Percentiles rank a stretch among this genome's conserved stretches.
These are phyloP conservation scores for Sabuloglossum arenarium DNA, from an alignment of 495 filamentous ascomycete genomes.

Conservation along the genomic window DNA sequence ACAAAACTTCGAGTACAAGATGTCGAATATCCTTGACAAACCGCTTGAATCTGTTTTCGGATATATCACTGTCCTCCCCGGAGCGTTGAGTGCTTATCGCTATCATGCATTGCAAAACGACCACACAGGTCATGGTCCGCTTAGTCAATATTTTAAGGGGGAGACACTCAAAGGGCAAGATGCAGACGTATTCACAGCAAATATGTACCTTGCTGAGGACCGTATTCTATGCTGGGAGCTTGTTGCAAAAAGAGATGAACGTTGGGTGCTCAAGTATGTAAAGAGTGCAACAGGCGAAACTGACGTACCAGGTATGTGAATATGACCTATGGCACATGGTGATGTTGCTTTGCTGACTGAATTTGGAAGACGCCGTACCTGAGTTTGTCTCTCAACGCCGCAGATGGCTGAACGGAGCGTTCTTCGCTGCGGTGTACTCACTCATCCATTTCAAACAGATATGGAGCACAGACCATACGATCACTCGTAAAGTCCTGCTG, in stretches of 20 bases:
- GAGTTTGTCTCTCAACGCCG: constrained; percentile 94
- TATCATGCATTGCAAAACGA: constrained; percentile 97
- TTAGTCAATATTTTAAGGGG: constrained; percentile 99
- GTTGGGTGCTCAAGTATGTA: constrained; percentile 96
- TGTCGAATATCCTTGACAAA: constrained; percentile 98
- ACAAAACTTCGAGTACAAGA: constrained; percentile 99
- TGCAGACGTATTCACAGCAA: constrained; percentile 95
- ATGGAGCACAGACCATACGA: constrained; percentile 82
- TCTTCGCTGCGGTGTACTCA: constrained; percentile 97
- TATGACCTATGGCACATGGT: background rate
- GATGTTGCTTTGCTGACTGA: background rate
- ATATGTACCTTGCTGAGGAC: constrained; percentile 98
- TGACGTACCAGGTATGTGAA: constrained; percentile 67
- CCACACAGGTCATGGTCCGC: constrained; percentile 77
- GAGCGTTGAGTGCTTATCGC: constrained; percentile 84
- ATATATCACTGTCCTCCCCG: constrained; percentile 91
- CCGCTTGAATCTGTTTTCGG: constrained; percentile 94
- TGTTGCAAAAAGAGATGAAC: constrained; percentile 82
- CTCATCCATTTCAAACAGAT: constrained; percentile 86
- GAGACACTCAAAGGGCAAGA: constrained; percentile 93
- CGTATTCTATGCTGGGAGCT: constrained; percentile 98
- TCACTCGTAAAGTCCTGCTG: constrained; percentile 71
- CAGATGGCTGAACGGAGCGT: constrained; percentile 95
- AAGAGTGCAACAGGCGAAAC: constrained; percentile 91
- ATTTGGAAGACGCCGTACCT: constrained; percentile 39